Conservation (phyloP, 2,329 filamentous ascomycete genomes). For the Colletotrichum godetiae region DNA sequence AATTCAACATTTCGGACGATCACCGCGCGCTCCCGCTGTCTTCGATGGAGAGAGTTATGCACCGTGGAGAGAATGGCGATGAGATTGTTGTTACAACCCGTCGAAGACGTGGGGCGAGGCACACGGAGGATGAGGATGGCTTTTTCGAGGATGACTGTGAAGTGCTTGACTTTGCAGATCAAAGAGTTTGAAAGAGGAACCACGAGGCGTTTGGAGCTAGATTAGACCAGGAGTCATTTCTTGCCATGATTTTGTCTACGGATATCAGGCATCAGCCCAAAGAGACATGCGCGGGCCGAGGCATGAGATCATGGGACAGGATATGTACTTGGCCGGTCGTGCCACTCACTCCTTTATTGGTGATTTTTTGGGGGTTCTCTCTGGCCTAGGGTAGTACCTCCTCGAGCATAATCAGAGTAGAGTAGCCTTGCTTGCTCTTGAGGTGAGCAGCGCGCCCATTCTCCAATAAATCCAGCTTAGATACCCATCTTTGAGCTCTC, state of each 20-base stretch:
- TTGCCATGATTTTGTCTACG: slow-evolving; percentile 18
- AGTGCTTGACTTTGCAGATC: slow-evolving; percentile 87
- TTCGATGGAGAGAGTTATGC: slow-evolving; percentile 72
- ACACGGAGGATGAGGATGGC: slow-evolving; percentile 72
- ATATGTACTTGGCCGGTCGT: slow-evolving; percentile 21
- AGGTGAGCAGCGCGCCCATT: slow-evolving; percentile 20
- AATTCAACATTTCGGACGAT: slow-evolving; percentile 63
- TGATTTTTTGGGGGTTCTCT: slow-evolving; percentile 20
- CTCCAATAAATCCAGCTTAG: slow-evolving; percentile 32
- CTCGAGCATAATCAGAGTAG: slow-evolving; percentile 16
- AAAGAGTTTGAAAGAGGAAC: slow-evolving; percentile 63
- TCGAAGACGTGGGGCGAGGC: slow-evolving; percentile 68
- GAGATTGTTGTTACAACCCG: slow-evolving; percentile 87
- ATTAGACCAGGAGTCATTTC: slow-evolving; percentile 25
- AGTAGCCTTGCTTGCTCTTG: slow-evolving; percentile 15
- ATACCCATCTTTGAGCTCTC: slow-evolving; percentile 25
- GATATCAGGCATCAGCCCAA: not conserved
- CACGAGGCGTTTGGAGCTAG: slow-evolving; percentile 32
- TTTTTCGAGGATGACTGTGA: slow-evolving; percentile 96
- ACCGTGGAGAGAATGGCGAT: slow-evolving; percentile 71
- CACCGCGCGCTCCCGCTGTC: slow-evolving; percentile 70
- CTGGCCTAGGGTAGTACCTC: slow-evolving; percentile 30
- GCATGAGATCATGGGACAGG: slow-evolving; percentile 13
- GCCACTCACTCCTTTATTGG: slow-evolving; percentile 35
- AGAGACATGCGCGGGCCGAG: slow-evolving; percentile 5